These are phyloP conservation scores for Scutellaria baicalensis DNA, from an alignment of 257 asterid genomes.

Conservation along the genomic window DNA sequence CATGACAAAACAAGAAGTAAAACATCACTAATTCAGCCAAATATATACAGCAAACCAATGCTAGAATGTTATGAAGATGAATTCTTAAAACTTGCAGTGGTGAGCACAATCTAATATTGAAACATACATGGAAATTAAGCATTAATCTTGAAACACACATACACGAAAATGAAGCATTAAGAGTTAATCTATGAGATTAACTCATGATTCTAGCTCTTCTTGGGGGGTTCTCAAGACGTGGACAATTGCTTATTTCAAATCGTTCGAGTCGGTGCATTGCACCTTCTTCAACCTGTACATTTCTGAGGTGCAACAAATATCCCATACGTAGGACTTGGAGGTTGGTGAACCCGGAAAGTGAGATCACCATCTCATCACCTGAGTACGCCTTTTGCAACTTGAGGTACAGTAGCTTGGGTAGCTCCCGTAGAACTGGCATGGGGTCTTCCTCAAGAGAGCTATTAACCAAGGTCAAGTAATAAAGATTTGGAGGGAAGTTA, in stretches of 20 bases:
- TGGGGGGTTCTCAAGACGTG: background rate
- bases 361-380: background rate
- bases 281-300: conserved; percentile 2
- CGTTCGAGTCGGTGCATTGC: conserved; percentile 2
- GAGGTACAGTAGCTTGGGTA: background rate
- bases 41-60: no score
- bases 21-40: background rate
- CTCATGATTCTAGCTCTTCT: background rate
- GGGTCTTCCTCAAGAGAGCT: background rate
- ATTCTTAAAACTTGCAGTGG: no score
- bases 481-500: conserved; percentile 16
- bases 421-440: conserved; percentile 9
- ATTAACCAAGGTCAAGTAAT: background rate
- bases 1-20: no score
- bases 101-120: no score
- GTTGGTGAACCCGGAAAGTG: background rate
- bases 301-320: background rate
- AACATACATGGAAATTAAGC: no score
- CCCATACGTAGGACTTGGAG: background rate
- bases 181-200: background rate
- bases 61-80: no score
- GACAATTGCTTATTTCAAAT: conserved; percentile 5
- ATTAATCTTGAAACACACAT: no score
- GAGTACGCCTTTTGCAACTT: background rate
- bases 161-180: no score